These are phyloP conservation scores for Pseudogymnoascus sp. DNA, from an alignment of 2,329 filamentous ascomycete species.

Conservation along the genomic window DNA sequence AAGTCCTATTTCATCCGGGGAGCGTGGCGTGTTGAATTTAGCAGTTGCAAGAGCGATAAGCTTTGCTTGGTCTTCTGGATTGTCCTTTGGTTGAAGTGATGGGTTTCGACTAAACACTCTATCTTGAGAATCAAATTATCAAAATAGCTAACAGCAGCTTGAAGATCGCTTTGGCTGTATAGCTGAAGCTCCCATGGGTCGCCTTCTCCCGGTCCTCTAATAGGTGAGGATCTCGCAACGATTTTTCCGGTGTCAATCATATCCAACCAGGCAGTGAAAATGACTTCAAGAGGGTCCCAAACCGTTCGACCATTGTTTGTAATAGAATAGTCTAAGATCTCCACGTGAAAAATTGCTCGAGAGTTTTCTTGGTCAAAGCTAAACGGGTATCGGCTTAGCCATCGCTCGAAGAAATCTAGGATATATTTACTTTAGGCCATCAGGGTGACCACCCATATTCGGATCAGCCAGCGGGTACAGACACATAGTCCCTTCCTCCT, in stretches of 20 bases:
- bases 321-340: background rate
- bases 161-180: constrained; percentile 14
- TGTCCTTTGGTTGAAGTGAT: constrained; percentile 10
- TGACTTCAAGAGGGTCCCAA: constrained; percentile 20
- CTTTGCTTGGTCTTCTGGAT: constrained; percentile 11
- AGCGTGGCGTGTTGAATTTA: constrained; percentile 5
- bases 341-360: constrained; percentile 15
- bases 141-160: constrained; percentile 7
- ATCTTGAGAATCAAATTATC: constrained; percentile 12
- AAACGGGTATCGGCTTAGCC: background rate
- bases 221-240: constrained; percentile 7
- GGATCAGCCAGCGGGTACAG: constrained; percentile 13
- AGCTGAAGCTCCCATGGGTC: constrained; percentile 14
- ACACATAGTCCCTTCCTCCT: constrained; percentile 11
- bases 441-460: constrained; percentile 11
- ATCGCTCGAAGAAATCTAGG: background rate
- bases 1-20: constrained; percentile 8
- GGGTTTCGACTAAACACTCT: constrained; percentile 10
- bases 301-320: constrained; percentile 15
- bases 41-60: constrained; percentile 9
- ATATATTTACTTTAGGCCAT: constrained; percentile 9
- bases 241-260: constrained; percentile 16
- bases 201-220: background rate
- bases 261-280: constrained; percentile 16
- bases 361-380: constrained; percentile 15